Evolutionary conservation across 2,329 filamentous ascomycete genomes (phyloP), one percentile per base, ranked within the genome.

Genomic region (Sporothrix pallida): DNA sequence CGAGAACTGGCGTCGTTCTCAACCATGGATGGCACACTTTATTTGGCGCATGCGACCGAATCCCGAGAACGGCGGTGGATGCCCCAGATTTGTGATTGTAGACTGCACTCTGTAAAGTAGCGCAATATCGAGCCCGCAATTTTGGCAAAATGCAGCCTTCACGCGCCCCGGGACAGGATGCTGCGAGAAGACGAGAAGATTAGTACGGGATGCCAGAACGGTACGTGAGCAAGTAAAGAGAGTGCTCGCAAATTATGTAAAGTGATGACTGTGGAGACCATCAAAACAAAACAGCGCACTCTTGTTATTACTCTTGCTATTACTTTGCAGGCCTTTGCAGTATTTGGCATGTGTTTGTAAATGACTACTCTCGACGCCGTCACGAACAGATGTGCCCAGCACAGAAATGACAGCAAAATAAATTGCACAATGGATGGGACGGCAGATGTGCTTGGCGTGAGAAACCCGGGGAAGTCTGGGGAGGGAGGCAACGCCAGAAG

Each of bases 381-480:
- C 58, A 42, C 58, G 20, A 44, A 42, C 15, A 62, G 31, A 31
- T n/a, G 10, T 12, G 31, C 58, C n/a, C 20, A 42, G 56, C 26
- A 26, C 56, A 37, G 31, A 37, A 37, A 37, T 37, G 31, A 17
- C 56, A 37, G 12, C 23, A 42, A 62, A 62, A 44, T 44, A 62
- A 17, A 62, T 62, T 62, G 58, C 58, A 31, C 58, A 10, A 31
- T 42, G 58, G n/a, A 42, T 20, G 31, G 42, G 58, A 20, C 58
- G 58, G 58, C 58, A 42, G 42, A 67, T 67, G 62, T 10, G 62
- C 62, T 67, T 67, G 62, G 62, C 37, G 62, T 48, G 42, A 48
- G 44, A 67, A 67, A 67, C 62, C 62, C 44, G 62, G 62, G 62
- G 62, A 63, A 67, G 42, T 42, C 62, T 67, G 62, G 62, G n/a